Evolutionary conservation across 768 basidiomycete species (phyloP).

Genomic region (Phylloporus sp.): DNA sequence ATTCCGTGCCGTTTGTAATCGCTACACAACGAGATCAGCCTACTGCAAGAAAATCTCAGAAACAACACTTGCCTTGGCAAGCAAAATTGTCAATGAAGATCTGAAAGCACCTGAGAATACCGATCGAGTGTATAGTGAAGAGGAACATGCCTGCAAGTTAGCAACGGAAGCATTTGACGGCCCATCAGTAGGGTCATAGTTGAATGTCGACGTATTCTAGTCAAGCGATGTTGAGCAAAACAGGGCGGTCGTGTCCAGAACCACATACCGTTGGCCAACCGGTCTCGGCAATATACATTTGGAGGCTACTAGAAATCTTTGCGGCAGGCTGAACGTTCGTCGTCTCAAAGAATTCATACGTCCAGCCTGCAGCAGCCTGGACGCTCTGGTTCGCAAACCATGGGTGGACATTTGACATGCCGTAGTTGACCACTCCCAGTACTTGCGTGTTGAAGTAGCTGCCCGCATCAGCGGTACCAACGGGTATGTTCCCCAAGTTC

Average conservation of each 20-base stretch:
- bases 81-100: constrained; percentile 83
- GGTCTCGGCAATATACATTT: constrained; percentile 93
- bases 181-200: constrained; percentile 60
- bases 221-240: constrained; percentile 1
- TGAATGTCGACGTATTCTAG: constrained; percentile 55
- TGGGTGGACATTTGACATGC: constrained; percentile 88
- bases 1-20: constrained; percentile 73
- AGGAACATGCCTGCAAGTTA: constrained; percentile 51
- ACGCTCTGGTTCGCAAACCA: constrained; percentile 87
- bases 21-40: constrained; percentile 36
- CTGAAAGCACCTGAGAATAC: constrained; percentile 34
- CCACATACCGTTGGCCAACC: constrained; percentile 72
- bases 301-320: constrained; percentile 62
- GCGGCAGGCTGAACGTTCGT: constrained; percentile 59
- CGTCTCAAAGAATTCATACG: constrained; percentile 67
- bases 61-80: constrained; percentile 41
- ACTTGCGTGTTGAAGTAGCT: constrained; percentile 76
- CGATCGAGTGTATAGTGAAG: background rate
- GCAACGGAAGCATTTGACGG: constrained; percentile 56
- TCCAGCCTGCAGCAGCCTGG: constrained; percentile 74
- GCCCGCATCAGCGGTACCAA: constrained; percentile 86
- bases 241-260: background rate
- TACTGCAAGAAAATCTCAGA: background rate
- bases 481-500: constrained; percentile 58
- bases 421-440: constrained; percentile 61